Base-by-base conservation (phyloP, 208 protist genomes). In the Leishmania aethiopica region DNA sequence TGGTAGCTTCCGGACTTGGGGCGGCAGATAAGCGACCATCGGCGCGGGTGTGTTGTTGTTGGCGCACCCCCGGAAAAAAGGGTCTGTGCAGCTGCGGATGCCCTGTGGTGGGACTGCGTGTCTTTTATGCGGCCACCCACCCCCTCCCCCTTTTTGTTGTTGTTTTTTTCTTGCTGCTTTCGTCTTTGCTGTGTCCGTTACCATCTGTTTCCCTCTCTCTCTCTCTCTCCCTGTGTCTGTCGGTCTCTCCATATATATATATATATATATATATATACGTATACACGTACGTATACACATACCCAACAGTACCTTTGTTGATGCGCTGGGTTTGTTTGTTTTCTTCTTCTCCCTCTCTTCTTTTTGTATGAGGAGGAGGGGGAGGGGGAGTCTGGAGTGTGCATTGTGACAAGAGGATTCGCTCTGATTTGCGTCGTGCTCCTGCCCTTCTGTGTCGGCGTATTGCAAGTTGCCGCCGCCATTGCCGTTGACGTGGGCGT, bases 1-100 rank as follows among this genome's bases (percentile, higher is more conserved):
- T 97, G 92, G 90, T 97, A 88, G 84, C 35, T 69, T 32, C 3
- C 25, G n/a, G 5, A 19, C 45, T 40, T 11, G 37, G 5, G 32
- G 22, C 10, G 22, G 40, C 40, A 32, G 37, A 25, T 40, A 72
- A 49, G 25, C 25, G 40, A n/a, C 40, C 37, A 25, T 13, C 28
- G 67, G 22, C 22, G 5, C 42, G 8, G 17, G 40, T 10, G 37
- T 72, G 40, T 25, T 71, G 37, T 25, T 22, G 15, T 47, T n/a
- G 28, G 40, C 32, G 40, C 67, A 47, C 37, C 37, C 67, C 11
- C 49, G 0, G 51, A 11, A 72, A 8, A 15, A 70, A 3, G 11
- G 11, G 13, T 3, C 32, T 1, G 32, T 6, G 32, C 62, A 40
- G 62, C n/a, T 17, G 62, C 32, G 4, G 62, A 32, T 67, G 13